Evolutionary conservation across 139 green algal species (phyloP), one percentile per base, ranked within the genome.

Genomic region (Axilococcus clingmanii): DNA sequence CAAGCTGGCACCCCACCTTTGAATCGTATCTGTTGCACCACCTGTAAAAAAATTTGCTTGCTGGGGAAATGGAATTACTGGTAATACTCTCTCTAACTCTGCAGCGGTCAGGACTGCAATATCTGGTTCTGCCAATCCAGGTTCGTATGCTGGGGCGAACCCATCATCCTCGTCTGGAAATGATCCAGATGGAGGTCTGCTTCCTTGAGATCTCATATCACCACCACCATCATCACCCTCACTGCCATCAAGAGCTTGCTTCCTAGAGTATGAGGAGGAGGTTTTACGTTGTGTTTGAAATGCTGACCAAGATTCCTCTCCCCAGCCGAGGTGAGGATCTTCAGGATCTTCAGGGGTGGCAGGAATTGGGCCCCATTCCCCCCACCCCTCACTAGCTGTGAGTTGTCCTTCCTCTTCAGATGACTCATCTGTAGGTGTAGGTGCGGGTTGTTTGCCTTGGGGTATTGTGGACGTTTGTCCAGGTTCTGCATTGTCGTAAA

Each of bases 21-120:
- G 71, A 30, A 87, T 64, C 12, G 79, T 24, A 7, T 57, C 25
- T 9, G 44, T 55, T 7, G 49, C 48, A 14, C 47, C 27, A 4
- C 50, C 49, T 17, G 7, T 16, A n/a, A 69, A 86, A 68, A 63
- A 80, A 25, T 62, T 35, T 15, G 77, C 66, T 56, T 86, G 77
- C 3, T 59, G 27, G n/a, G 54, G n/a, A 5, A 50, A 71, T 20
- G 77, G 77, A 8, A 60, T n/a, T 19, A 86, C 31, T 3, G 77
- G 77, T 38, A 86, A 59, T 19, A 86, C 37, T 8, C 48, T 32
- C 11, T 83, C 71, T 63, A 72, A 40, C 56, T 71, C 63, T 5
- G 48, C 23, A 44, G 45, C 28, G 33, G 8, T 55, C 1, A 70
- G 45, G 31, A 65, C 31, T 15, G 45, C 52, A 41, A 70, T 60